Evolutionary conservation across 192 early-diverging fungal genomes (phyloP).

Genomic region (Rhizophagus prolifer): DNA sequence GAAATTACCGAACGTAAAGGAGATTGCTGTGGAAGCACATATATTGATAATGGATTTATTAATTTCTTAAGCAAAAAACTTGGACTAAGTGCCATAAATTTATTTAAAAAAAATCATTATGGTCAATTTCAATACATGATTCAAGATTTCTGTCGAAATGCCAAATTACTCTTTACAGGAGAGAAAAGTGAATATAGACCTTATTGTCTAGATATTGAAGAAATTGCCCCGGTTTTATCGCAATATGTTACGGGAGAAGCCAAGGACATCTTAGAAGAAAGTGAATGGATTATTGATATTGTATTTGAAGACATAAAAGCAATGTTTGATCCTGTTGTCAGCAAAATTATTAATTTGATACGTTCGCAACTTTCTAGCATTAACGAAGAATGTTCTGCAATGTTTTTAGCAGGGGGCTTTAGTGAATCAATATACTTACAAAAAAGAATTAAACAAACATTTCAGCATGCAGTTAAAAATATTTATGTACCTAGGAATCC

Average conservation of each 20-base stretch:
- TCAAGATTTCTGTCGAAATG: not conserved
- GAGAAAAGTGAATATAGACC: not conserved
- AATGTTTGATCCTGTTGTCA: slow-evolving; percentile 38
- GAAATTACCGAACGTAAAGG: slow-evolving; percentile 32
- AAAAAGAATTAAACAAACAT: slow-evolving; percentile 38
- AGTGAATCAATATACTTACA: slow-evolving; percentile 37
- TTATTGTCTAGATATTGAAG: not conserved
- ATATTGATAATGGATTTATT: slow-evolving; percentile 42
- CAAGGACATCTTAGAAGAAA: slow-evolving; percentile 38
- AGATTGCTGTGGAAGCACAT: slow-evolving; percentile 42
- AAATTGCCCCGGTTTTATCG: not conserved
- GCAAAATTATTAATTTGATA: slow-evolving; percentile 36
- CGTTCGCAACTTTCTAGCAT: slow-evolving; percentile 35
- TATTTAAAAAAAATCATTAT: slow-evolving; percentile 35
- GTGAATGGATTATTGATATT: slow-evolving; percentile 46
- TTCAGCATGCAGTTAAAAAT: slow-evolving; percentile 29
- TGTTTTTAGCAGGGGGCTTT: slow-evolving; percentile 44
- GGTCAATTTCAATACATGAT: not conserved
- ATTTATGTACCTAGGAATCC: slow-evolving; percentile 32
- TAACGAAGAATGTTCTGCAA: slow-evolving; percentile 31
- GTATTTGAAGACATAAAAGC: slow-evolving; percentile 38
- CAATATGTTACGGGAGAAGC: not conserved
- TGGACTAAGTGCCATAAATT: slow-evolving; percentile 36
- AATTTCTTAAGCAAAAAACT: slow-evolving; percentile 45
- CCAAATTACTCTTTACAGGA: not conserved